Evolutionary conservation across 495 filamentous ascomycete species (phyloP), one percentile per base, ranked within the genome.

Genomic region (Talaromyces ruber): DNA sequence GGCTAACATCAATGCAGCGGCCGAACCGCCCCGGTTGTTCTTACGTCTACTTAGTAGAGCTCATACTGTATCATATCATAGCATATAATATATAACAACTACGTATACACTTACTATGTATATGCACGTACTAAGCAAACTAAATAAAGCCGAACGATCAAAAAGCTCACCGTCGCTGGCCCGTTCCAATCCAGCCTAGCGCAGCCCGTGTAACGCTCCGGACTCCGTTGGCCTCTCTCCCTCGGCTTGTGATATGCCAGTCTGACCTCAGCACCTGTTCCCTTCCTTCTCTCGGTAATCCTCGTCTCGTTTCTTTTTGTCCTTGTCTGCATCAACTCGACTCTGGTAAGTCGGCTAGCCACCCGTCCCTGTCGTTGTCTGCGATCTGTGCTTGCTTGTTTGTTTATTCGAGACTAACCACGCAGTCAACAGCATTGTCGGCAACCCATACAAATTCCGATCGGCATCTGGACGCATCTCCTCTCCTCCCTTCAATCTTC

Each of bases 251-350:
- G 51, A 54, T 54, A 47, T 39, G 34, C 34, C 34, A 16, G 34
- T 43, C 43, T 47, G 43, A 47, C 43, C 43, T 47, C 43, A 47
- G 18, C 4, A 14, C 51, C 2, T 7, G 6, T 18, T 54, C 52
- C 50, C 61, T 39, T 29, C 65, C 62, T 52, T 50, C 64, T 64
- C 60, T 64, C 21, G 53, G 52, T 65, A 52, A 45, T 39, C 34
- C 12, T 37, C 34, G 34, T 61, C 45, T 61, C 52, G 11, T 51
- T 60, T 56, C 47, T 21, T 28, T 24, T 25, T 32, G 29, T 22
- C 55, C 55, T 21, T 39, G 30, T 25, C 32, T 58, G 12, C 55
- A 25, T 39, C 55, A 39, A 11, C 18, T 39, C 32, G 37, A 4
- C n/a, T 39, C 30, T 34, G 6, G 32, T 39, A 34, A 32, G 51